Evolutionary conservation across 2,329 filamentous ascomycete genomes (phyloP).

Genomic region (Zarea fungicola): DNA sequence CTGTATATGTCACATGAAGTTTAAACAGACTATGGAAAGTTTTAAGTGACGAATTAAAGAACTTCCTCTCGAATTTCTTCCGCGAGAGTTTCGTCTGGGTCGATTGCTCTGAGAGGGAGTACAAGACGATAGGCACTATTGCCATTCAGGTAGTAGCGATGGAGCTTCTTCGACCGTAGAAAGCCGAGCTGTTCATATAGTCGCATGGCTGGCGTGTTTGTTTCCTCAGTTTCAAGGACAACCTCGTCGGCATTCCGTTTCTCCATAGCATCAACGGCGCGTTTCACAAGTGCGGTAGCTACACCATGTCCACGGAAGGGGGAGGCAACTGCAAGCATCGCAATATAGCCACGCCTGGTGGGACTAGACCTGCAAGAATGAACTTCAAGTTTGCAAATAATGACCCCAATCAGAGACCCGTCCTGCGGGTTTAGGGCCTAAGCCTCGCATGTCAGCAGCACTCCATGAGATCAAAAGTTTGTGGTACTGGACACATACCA

Average conservation of each 20-base stretch:
- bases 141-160: conserved; percentile 94
- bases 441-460: neutral
- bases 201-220: conserved; percentile 82
- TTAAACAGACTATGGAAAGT: neutral
- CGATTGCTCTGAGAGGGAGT: conserved; percentile 62
- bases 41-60: conserved; percentile 2
- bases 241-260: conserved; percentile 83
- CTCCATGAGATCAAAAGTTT: conserved; percentile 11
- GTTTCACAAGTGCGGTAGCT: conserved; percentile 80
- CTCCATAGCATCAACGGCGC: conserved; percentile 88
- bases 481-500: conserved; percentile 49
- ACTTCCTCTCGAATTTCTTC: conserved; percentile 28
- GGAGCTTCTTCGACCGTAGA: conserved; percentile 82
- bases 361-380: conserved; percentile 75
- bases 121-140: conserved; percentile 90
- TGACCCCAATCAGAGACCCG: conserved; percentile 72
- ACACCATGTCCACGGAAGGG: conserved; percentile 79
- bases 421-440: conserved; percentile 57
- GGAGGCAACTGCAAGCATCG: conserved; percentile 91
- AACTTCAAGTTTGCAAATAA: conserved; percentile 89
- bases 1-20: neutral
- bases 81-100: conserved; percentile 34
- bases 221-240: conserved; percentile 92
- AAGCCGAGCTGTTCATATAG: conserved; percentile 93
- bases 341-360: conserved; percentile 85